Conservation (phyloP, 2,329 filamentous ascomycete genomes). For the Ophiostoma pallidulum region DNA sequence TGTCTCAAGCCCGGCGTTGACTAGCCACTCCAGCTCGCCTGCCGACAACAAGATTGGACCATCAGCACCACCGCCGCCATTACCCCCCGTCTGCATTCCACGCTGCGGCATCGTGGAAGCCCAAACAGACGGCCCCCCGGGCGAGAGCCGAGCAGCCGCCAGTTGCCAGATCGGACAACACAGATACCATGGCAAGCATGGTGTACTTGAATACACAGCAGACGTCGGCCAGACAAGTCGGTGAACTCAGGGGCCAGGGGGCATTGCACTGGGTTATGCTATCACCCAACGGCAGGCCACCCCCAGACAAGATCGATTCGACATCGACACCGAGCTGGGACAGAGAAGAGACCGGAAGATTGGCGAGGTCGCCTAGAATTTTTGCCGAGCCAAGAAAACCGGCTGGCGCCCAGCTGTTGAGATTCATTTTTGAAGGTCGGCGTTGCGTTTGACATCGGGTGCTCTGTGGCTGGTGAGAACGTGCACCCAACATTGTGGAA, state of each 20-base stretch:
- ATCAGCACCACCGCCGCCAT: conserved; percentile 29
- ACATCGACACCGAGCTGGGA: conserved; percentile 28
- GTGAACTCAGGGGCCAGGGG: conserved; percentile 19
- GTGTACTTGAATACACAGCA: conserved; percentile 31
- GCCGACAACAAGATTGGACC: conserved; percentile 32
- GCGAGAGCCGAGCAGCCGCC: conserved; percentile 30
- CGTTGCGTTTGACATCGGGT: no score
- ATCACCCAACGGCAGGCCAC: conserved; percentile 16
- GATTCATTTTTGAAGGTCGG: conserved; percentile 2
- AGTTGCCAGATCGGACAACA: conserved; percentile 23
- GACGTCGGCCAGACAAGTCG: conserved; percentile 19
- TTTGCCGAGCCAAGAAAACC: conserved; percentile 31
- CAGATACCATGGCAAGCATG: conserved; percentile 24
- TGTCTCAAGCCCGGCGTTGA: conserved; percentile 35
- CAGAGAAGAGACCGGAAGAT: conserved; percentile 23
- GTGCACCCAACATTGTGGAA: no score
- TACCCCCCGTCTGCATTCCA: conserved; percentile 25
- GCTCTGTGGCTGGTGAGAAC: no score
- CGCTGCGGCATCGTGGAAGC: conserved; percentile 37
- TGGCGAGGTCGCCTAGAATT: conserved; percentile 31
- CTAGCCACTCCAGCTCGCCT: conserved; percentile 26
- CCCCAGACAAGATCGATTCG: conserved; percentile 28
- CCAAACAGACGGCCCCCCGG: conserved; percentile 32
- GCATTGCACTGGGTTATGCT: conserved; percentile 16
- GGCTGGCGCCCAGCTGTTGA: conserved; percentile 12